phyloP scores from a whole-genome alignment of 208 protist species.

The Trypanosoma melophagium region DNA sequence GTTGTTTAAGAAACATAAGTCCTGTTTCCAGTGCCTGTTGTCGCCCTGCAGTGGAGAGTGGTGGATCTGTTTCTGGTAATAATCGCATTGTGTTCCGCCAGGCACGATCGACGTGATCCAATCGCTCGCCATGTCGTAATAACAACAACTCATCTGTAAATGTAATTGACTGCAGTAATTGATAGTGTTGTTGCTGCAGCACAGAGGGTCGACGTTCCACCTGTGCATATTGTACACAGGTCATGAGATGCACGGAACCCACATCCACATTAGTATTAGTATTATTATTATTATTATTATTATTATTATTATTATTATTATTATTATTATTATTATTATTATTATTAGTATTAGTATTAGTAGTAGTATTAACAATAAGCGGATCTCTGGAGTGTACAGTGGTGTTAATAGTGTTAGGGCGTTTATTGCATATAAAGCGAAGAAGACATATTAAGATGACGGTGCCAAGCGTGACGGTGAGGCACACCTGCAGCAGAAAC shows the following conservation, averaged over 20 bases:
- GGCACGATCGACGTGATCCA: constrained; percentile 70
- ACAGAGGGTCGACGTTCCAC: constrained; percentile 41
- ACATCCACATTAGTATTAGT: constrained; percentile 4
- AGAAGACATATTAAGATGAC: constrained; percentile 10
- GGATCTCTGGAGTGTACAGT: background rate
- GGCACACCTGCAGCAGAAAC: constrained; percentile 17
- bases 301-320: too few species aligned
- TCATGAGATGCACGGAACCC: constrained; percentile 54
- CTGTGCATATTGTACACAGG: constrained; percentile 48
- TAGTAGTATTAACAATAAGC: background rate
- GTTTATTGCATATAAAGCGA: background rate
- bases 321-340: too few species aligned
- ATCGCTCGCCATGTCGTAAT: constrained; percentile 77
- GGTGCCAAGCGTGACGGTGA: constrained; percentile 14
- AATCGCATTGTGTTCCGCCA: constrained; percentile 65
- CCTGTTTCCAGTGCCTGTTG: constrained; percentile 82
- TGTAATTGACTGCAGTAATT: constrained; percentile 25
- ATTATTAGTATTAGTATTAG: background rate
- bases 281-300: too few species aligned
- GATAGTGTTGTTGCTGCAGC: constrained; percentile 20
- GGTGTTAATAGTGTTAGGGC: background rate
- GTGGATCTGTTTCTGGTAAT: constrained; percentile 68
- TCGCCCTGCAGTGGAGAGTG: constrained; percentile 69
- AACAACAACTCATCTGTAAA: constrained; percentile 65
- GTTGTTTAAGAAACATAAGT: constrained; percentile 47